A percentile compares a stretch with the other conserved stretches of the same genome.
Conservation (phyloP, 176 grass and related monocot genomes). For the Poa pratensis region DNA sequence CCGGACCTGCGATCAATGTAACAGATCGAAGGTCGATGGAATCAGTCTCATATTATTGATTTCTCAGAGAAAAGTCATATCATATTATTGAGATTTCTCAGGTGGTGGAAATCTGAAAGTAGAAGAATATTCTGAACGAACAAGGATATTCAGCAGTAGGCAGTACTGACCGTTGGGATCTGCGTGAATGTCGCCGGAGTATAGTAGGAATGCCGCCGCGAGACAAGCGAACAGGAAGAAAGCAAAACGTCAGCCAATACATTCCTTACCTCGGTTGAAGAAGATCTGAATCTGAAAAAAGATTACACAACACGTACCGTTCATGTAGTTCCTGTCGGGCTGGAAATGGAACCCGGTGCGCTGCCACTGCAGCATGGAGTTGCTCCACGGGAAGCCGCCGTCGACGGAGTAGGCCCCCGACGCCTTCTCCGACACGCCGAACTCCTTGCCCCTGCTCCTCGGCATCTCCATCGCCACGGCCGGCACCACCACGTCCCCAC, state of each 20-base stretch:
- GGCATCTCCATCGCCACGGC: neutral
- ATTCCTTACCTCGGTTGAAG: neutral
- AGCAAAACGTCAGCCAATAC: neutral
- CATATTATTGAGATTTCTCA: too few species aligned
- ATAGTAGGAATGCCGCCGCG: neutral
- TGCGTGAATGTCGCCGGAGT: neutral
- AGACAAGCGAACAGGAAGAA: neutral
- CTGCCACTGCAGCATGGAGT: conserved; percentile 68
- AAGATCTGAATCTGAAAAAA: neutral
- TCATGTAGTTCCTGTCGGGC: conserved; percentile 70
- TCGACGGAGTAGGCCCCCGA: conserved; percentile 10
- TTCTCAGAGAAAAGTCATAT: too few species aligned
- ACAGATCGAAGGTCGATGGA: too few species aligned
- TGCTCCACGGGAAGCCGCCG: conserved; percentile 49
- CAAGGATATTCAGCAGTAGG: neutral
- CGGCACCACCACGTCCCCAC: neutral
- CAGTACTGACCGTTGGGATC: neutral
- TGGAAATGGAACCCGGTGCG: conserved; percentile 73
- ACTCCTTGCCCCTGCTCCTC: conserved; percentile 40
- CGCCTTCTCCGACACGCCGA: conserved; percentile 69
- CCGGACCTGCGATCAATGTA: conserved; percentile 39
- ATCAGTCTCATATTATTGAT: too few species aligned
- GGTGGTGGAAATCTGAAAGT: too few species aligned
- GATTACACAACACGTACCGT: conserved; percentile 24
- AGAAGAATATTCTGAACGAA: neutral